Base-by-base conservation (phyloP, 768 basidiomycete species). In the Chiua virens region DNA sequence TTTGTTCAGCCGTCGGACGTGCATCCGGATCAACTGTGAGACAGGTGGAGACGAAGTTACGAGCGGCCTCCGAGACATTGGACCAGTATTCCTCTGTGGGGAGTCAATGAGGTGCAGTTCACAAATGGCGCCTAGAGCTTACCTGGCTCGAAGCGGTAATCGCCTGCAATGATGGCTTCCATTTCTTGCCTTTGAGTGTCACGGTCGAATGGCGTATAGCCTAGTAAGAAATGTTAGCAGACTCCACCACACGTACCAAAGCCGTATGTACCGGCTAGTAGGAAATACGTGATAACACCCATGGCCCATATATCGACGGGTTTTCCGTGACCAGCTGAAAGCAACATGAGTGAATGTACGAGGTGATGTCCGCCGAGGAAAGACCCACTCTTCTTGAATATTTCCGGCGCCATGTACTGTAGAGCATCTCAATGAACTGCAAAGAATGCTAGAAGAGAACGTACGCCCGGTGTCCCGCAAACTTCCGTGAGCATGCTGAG, bases 251-350 rank as follows among this genome's bases (percentile, higher is more conserved):
- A 22, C 22, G 36, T 17, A 5, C 3, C 11, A 32, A 21, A 32
- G n/a, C 9, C 3, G 23, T 35, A 50, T 63, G 18, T 55, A 65
- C 83, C 85, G 45, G 85, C 86, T 23, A 98, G 85, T 4, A 98
- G 75, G 85, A 97, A 97, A 73, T 98, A 98, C 13, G 96, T 90
- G 69, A 99, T 95, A 43, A 99, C 96, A 35, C 96, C 96, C 83
- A 98, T 95, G 1, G 96, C 94, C 95, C 93, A 95, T 49, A 96
- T 73, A 62, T 96, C 96, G 17, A 97, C 95, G 9, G 95, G 94
- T 72, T 91, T 97, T 37, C 88, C 83, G 61, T 99, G 96, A 4
- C 96, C 96, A 49, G 85, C 88, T 89, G 63, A 27, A 47, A 39
- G 9, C 23, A 25, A 17, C 14, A 23, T 56, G 44, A 56, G 37